These are phyloP conservation scores for Knoxia roxburghii DNA, from an alignment of 257 asterid genomes.

Conservation along the genomic window DNA sequence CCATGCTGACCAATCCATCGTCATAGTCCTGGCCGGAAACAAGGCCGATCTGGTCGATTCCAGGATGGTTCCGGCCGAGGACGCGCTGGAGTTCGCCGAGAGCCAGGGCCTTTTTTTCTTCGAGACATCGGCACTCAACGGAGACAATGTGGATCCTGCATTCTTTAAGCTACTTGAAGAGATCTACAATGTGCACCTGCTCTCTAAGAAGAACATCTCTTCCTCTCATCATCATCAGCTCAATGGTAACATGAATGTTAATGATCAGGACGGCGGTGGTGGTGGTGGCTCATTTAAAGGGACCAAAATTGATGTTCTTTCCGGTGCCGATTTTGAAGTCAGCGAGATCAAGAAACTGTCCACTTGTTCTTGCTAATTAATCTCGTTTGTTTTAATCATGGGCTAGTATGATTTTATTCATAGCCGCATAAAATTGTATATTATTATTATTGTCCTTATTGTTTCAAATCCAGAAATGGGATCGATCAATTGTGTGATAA, in stretches of 20 bases:
- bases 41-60: conserved; percentile 53
- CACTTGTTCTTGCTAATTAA: conserved; percentile 58
- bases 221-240: no score
- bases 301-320: conserved; percentile 38
- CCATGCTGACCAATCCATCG: conserved; percentile 50
- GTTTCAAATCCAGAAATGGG: no score
- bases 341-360: conserved; percentile 69
- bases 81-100: conserved; percentile 54
- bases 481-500: not conserved
- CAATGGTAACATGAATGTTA: no score
- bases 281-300: conserved; percentile 36
- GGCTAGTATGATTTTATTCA: no score
- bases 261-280: not conserved
- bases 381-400: no score
- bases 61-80: conserved; percentile 51
- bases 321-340: conserved; percentile 51
- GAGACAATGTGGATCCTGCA: conserved; percentile 55
- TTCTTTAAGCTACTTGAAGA: conserved; percentile 50
- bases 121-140: conserved; percentile 57
- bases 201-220: conserved; percentile 57
- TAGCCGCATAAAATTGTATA: no score
- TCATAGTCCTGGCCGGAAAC: conserved; percentile 53
- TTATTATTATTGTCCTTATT: no score
- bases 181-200: conserved; percentile 38
- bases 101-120: conserved; percentile 46